Evolutionary conservation across 345 rosid species (phyloP), one percentile per base, ranked within the genome.

Genomic region (Garcia nutans): DNA sequence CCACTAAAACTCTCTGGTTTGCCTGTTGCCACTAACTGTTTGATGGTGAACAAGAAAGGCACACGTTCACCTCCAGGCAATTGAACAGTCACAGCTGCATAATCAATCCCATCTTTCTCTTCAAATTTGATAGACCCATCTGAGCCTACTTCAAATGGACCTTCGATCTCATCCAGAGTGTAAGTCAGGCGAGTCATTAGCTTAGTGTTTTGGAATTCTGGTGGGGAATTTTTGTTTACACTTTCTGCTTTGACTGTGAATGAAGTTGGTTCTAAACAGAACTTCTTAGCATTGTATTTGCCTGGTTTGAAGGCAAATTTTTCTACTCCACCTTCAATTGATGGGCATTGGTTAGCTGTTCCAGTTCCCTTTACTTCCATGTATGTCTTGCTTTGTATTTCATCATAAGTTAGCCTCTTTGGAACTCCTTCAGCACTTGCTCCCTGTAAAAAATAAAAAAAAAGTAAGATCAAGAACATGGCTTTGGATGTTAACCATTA

Each of bases 161-260:
- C 99, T 79, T 95, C 97, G 17, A 95, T 95, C 79, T 95, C 97
- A 54, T 95, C 97, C 8, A 93, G 97, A 10, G 97, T 95, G 87
- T 95, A 95, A 77, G 99, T 95, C 42, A 95, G 87, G 20, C 97
- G 97, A 64, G 99, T 95, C 99, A 93, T 95, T 85, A 95, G 99
- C 87, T 91, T 95, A 74, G 97, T 95, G 61, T 89, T 83, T 75
- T 95, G 97, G 92, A 95, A 95, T 23, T 91, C 99, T 0, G 97
- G 89, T 1, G 99, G 92, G 31, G 97, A 66, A 44, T 91, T 95
- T 86, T 93, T 95, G 92, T 13, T 86, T 8, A 95, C 87, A 42
- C 91, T 42, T 57, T 95, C 99, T 5, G 99, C 96, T 82, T 95
- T 93, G 84, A 95, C 97, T 2, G 97, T 95, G 89, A 95, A 95